Percentiles rank a stretch among this genome's conserved stretches.
phyloP scores from a whole-genome alignment of 2,329 filamentous ascomycete species.

The Sclerotiophoma versabilis region DNA sequence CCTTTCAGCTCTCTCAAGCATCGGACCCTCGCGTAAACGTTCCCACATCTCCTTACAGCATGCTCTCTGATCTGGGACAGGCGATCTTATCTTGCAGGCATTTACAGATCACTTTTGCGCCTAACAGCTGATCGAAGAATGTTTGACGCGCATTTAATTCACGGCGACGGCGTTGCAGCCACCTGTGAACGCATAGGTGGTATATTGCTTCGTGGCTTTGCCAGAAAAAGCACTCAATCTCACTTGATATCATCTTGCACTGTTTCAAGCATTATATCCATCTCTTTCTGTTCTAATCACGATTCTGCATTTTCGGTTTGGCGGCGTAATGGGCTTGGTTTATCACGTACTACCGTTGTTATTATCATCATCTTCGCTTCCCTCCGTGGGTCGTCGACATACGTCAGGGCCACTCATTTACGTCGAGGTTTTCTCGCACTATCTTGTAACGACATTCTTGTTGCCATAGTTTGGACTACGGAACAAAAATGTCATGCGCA shows the following conservation, averaged over 20 bases:
- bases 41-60: too few relatives aligned
- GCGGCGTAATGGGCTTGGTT: not conserved
- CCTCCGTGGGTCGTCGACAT: slow-evolving; percentile 1
- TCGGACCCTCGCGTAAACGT: too few relatives aligned
- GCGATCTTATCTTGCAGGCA: too few relatives aligned
- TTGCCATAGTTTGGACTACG: not conserved
- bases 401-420: slow-evolving; percentile 32
- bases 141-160: too few relatives aligned
- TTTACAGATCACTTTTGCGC: too few relatives aligned
- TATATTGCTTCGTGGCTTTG: too few relatives aligned
- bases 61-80: too few relatives aligned
- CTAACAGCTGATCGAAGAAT: too few relatives aligned
- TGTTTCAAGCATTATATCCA: not conserved
- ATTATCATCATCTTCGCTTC: not conserved
- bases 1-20: too few relatives aligned
- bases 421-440: not conserved
- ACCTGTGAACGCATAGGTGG: not conserved
- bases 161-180: not conserved
- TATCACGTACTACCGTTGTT: not conserved
- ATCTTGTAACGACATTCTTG: not conserved
- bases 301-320: slow-evolving; percentile 13
- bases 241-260: not conserved
- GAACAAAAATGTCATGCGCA: not conserved
- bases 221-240: too few relatives aligned
- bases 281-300: not conserved